These are phyloP conservation scores for Periglandula ipomoeae DNA, from an alignment of 2,329 filamentous ascomycete genomes.

Conservation along the genomic window DNA sequence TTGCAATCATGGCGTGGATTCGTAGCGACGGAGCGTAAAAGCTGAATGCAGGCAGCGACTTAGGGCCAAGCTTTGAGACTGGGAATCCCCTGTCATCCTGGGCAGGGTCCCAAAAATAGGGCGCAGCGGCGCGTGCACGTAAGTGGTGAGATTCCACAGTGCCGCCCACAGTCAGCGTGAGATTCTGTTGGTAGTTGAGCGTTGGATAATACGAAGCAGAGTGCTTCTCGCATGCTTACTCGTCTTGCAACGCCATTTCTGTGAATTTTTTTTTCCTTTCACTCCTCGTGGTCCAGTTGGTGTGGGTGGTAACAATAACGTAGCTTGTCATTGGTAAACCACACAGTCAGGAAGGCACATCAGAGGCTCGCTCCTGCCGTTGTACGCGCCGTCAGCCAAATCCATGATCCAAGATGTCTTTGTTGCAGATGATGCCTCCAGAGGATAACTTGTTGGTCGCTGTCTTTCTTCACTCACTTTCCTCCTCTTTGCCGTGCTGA, in stretches of 20 bases:
- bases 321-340: conserved; percentile 2
- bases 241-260: too few relatives aligned
- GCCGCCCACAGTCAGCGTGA: too few relatives aligned
- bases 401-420: neutral
- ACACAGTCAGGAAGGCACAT: conserved; percentile 3
- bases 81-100: neutral
- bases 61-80: neutral
- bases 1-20: neutral
- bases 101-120: neutral
- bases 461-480: too few relatives aligned
- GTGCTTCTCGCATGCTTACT: too few relatives aligned
- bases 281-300: too few relatives aligned
- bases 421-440: too few relatives aligned
- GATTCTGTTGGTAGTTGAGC: too few relatives aligned
- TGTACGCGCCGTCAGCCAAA: neutral
- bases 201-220: too few relatives aligned
- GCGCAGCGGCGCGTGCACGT: neutral
- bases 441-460: too few relatives aligned
- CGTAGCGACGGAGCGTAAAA: neutral
- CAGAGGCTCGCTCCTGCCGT: conserved; percentile 2
- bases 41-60: neutral
- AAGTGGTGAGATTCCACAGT: neutral
- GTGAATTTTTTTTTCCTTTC: too few relatives aligned
- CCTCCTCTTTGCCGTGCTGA: too few relatives aligned
- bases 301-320: neutral